Base-by-base conservation (phyloP, 2,329 filamentous ascomycete species). In the Stagonosporopsis cucurbitacearum region DNA sequence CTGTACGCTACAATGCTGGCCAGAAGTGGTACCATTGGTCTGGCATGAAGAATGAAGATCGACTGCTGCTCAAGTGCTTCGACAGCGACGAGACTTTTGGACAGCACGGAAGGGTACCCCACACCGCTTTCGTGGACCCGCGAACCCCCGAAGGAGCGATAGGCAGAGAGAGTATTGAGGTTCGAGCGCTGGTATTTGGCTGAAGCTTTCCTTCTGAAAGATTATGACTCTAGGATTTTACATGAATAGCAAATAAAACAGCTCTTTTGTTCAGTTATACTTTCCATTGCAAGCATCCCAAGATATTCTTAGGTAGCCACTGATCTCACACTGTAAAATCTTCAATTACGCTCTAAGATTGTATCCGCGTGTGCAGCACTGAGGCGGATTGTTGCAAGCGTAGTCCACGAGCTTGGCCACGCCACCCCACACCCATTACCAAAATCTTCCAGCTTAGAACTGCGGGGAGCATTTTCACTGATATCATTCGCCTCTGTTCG, bases 161-260 rank as follows among this genome's bases (percentile, higher is more conserved):
- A 60, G 84, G 84, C 0, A 83, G 92, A 62, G 90, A 96, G 80
- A 96, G 92, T 72, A 96, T 97, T 71, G 93, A 97, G 76, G 90
- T 96, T 15, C 83, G 93, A 65, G 87, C 90, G 32, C 80, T 96
- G 74, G 89, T 96, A 0, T 96, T 96, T 81, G 90, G 89, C 37
- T 55, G 42, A 23, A 46, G 41, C 28, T 46, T 50, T 20, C 30
- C 28, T 20, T 20, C 17, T 25, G 6, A 42, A 8, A 30, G 40
- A 35, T 40, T 12, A 45, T 45, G 33, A 44, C 8, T 23, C 45
- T n/a, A 50, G n/a, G 33, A 40, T 22, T n/a, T 42, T 22, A 12
- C n/a, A 17, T 2, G 12, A 20, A 6, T 13, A 11, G 20, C 6
- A 22, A 15, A 3, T 23, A 15, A 4, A 3, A 6, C 8, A 40